These are phyloP conservation scores for Nicotiana obtusifolia DNA, from an alignment of 257 asterid species.

Conservation along the genomic window DNA sequence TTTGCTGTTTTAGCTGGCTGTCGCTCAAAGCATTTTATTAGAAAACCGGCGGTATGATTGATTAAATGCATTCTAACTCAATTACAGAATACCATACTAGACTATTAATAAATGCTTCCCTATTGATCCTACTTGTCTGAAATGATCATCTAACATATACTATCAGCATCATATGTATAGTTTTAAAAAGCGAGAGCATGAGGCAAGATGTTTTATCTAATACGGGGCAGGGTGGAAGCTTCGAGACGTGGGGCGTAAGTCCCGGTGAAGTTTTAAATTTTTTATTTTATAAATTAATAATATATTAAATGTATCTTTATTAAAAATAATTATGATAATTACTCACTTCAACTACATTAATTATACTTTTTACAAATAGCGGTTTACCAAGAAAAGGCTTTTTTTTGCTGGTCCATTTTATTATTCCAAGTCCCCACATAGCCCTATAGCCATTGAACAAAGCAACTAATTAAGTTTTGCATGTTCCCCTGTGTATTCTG, in stretches of 20 bases:
- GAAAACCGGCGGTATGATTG: slow-evolving; percentile 61
- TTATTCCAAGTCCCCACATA: neutral
- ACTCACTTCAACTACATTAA: neutral
- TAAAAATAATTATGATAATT: neutral
- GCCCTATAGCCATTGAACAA: neutral
- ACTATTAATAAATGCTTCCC: neutral
- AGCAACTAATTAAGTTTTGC: neutral
- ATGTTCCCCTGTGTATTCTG: neutral
- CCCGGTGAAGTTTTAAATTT: neutral
- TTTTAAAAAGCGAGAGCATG: neutral
- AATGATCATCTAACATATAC: neutral
- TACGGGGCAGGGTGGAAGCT: neutral
- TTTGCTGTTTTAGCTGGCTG: slow-evolving; percentile 60
- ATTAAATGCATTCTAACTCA: neutral
- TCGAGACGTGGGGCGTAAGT: neutral
- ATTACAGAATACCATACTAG: neutral
- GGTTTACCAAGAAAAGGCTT: neutral
- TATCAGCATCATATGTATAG: neutral
- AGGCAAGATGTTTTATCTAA: neutral
- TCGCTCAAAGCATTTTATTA: slow-evolving; percentile 43
- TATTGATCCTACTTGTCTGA: neutral
- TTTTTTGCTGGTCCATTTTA: neutral
- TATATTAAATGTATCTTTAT: too few species aligned
- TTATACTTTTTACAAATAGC: neutral
- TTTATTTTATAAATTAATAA: neutral